Evolutionary conservation across 345 rosid genomes (phyloP).

Genomic region (Isatis tinctoria): DNA sequence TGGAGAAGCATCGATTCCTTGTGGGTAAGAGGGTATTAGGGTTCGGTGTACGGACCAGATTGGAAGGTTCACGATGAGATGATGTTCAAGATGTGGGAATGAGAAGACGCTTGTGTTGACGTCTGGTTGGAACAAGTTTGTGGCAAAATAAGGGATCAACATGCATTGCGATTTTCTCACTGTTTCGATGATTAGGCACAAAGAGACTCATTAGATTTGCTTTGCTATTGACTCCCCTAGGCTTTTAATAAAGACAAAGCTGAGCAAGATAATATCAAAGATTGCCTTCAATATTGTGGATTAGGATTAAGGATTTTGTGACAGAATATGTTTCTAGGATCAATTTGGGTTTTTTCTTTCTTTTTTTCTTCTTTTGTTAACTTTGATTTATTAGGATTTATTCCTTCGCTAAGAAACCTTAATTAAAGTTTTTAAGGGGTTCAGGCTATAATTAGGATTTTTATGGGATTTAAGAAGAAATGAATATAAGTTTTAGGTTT

Average conservation of each 20-base stretch:
- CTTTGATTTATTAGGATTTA: no score
- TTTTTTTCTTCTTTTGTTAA: no score
- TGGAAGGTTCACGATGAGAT: neutral
- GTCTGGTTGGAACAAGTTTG: constrained; percentile 2
- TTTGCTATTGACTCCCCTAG: neutral
- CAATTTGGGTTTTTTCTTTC: no score
- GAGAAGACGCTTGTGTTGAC: neutral
- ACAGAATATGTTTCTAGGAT: neutral
- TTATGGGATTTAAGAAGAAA: no score
- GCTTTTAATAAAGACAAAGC: neutral
- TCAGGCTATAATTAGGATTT: no score
- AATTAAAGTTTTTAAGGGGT: no score
- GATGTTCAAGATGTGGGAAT: neutral
- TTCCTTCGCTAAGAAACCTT: no score
- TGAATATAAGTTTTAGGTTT: no score
- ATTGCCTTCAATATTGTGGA: neutral
- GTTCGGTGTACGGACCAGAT: constrained; percentile 14
- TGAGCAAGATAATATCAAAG: neutral
- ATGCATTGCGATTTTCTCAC: neutral
- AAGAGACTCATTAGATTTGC: neutral
- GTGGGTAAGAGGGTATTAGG: neutral
- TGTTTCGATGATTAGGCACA: constrained; percentile 11
- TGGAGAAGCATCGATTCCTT: neutral
- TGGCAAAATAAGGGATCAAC: neutral
- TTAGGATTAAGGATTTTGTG: neutral